Base-by-base conservation (phyloP, 208 protist genomes). In the Kentomonas sorsogonicus region DNA sequence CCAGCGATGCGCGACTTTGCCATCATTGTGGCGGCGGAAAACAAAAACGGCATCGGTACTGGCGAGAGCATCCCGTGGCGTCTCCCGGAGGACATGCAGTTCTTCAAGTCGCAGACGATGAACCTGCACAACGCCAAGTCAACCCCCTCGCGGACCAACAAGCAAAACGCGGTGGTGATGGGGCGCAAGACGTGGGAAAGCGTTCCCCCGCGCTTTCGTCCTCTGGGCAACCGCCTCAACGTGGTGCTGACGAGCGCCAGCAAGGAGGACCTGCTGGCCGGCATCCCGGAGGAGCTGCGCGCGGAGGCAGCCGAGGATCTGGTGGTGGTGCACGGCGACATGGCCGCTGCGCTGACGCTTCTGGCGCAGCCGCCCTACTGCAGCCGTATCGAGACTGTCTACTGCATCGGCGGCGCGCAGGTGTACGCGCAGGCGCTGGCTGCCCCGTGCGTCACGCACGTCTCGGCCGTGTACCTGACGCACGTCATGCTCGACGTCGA, bases 131-230 rank as follows among this genome's bases (percentile, higher is more conserved):
- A 72, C 30, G 83, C 81, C 41, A 88, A 86, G 41, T 64, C 67
- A 2, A 51, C 46, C 4, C 34, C 52, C 0, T 48, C 63, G 4
- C 61, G 68, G 22, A 50, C 56, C 6, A 63, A 48, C 44, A 91
- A 79, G 53, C 64, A 69, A 39, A 98, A 98, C 60, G 95, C 93
- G 2, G 94, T 98, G n/a, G 85, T 98, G 45, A 98, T 98, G 97
- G 97, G 97, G 13, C 82, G 95, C 31, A 97, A 98, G 74, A 98
- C 96, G 34, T 98, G 95, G 95, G 88, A 97, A 27, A 97, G 92
- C 20, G 94, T 98, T 20, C 94, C 97, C 13, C 18, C 43, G 0
- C 75, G 82, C 59, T 96, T 91, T 53, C 79, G 91, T 1, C 97
- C 97, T 1, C 77, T 98, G 7, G 53, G 57, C 20, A 83, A 84